Evolutionary conservation across 1,284 basidiomycete genomes (phyloP).

Genomic region (Caloboletus firmus): DNA sequence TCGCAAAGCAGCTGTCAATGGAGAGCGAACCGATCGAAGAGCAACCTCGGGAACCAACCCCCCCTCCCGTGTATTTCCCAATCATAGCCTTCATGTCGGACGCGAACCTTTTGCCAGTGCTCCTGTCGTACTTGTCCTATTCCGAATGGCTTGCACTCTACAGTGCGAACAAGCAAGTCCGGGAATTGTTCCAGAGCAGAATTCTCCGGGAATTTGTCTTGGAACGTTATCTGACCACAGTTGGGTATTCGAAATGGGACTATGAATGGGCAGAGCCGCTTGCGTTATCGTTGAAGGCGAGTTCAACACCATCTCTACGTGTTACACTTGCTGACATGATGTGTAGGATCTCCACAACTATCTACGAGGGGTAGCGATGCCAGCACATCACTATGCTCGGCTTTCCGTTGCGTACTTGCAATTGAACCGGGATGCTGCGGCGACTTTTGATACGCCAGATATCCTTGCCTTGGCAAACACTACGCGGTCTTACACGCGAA

Average conservation of each 20-base stretch:
- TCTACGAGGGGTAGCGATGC: constrained; percentile 73
- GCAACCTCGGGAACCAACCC: constrained; percentile 17
- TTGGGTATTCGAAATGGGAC: constrained; percentile 69
- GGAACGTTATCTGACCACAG: constrained; percentile 62
- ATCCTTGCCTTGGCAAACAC: constrained; percentile 54
- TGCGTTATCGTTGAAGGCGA: constrained; percentile 57
- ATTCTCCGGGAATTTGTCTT: constrained; percentile 60
- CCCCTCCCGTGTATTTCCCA: constrained; percentile 48
- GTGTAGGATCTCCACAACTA: constrained; percentile 71
- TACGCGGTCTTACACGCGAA: constrained; percentile 68
- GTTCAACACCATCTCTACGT: constrained; percentile 14
- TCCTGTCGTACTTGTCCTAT: constrained; percentile 62
- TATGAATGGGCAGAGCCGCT: constrained; percentile 60
- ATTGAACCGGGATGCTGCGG: constrained; percentile 35
- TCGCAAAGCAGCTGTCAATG: constrained; percentile 26
- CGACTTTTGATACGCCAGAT: constrained; percentile 32
- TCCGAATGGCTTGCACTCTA: constrained; percentile 66
- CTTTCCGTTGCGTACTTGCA: constrained; percentile 57
- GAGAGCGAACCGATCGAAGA: constrained; percentile 19
- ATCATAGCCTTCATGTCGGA: constrained; percentile 53
- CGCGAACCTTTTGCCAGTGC: constrained; percentile 46
- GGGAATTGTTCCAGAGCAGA: constrained; percentile 49
- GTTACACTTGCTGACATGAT: constrained; percentile 4
- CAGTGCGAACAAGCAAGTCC: constrained; percentile 52
- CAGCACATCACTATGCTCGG: constrained; percentile 66